A percentile compares a stretch with the other conserved stretches of the same genome.
Conservation (phyloP, 108 stramenopile species). For the Seminavis robusta region DNA sequence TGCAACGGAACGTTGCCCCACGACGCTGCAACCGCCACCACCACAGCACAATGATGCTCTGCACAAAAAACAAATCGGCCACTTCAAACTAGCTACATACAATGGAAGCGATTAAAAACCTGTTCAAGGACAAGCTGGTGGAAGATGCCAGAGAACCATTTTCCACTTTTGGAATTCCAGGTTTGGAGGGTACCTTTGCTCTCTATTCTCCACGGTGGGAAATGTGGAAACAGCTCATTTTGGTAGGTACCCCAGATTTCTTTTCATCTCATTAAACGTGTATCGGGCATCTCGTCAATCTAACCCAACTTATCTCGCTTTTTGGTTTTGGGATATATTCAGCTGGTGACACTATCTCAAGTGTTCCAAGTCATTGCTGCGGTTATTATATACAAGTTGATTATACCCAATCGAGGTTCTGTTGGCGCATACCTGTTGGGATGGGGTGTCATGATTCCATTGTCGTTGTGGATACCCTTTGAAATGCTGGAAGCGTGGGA, state of each 20-base stretch:
- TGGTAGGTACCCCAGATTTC: too few relatives aligned
- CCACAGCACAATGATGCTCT: too few relatives aligned
- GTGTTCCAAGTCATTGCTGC: not conserved
- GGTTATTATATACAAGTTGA: not conserved
- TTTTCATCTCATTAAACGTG: too few relatives aligned
- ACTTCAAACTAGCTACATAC: too few relatives aligned
- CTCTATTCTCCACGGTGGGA: conserved; percentile 20
- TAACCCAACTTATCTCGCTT: not conserved
- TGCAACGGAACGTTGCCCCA: too few relatives aligned
- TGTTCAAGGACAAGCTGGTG: conserved; percentile 32
- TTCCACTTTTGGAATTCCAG: conserved; percentile 16
- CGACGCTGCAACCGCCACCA: too few relatives aligned
- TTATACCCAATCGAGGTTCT: not conserved
- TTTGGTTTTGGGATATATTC: not conserved
- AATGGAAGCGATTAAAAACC: too few relatives aligned
- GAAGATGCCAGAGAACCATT: conserved; percentile 34
- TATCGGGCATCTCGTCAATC: not conserved
- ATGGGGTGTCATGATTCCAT: conserved; percentile 12
- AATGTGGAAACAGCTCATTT: conserved; percentile 19
- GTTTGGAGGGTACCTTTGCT: conserved; percentile 20
- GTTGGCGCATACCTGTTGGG: conserved; percentile 1
- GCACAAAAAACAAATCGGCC: too few relatives aligned
- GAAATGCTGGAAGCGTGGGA: conserved; percentile 2
- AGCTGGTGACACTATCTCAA: not conserved
- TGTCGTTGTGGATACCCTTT: conserved; percentile 4